phyloP scores from a whole-genome alignment of 805 yeast genomes.

The Candida maltosa region DNA sequence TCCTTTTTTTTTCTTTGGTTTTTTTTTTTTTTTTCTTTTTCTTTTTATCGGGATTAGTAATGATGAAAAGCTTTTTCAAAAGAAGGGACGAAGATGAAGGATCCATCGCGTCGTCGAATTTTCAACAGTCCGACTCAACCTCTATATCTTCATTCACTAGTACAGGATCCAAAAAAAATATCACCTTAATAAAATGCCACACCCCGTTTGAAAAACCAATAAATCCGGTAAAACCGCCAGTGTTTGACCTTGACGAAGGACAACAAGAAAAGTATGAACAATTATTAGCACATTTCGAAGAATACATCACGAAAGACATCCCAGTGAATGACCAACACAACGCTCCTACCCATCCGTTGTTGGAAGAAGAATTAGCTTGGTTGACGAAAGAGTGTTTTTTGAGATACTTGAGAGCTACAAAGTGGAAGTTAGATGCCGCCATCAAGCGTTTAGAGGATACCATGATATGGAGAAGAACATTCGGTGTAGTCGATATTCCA shows the following conservation, averaged over 20 bases:
- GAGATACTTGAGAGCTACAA: conserved; percentile 49
- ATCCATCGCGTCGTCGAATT: conserved; percentile 14
- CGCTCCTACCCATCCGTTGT: conserved; percentile 23
- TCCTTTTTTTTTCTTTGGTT: not conserved
- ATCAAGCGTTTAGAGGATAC: conserved; percentile 45
- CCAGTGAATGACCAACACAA: conserved; percentile 25
- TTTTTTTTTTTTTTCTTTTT: conserved; percentile 1
- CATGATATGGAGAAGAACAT: conserved; percentile 53
- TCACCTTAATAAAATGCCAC: conserved; percentile 32
- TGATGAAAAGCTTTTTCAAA: conserved; percentile 16
- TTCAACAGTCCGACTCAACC: too few relatives aligned
- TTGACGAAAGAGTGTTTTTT: conserved; percentile 51
- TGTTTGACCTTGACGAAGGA: conserved; percentile 23
- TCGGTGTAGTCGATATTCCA: conserved; percentile 39
- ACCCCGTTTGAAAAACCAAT: conserved; percentile 39
- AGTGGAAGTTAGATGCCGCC: conserved; percentile 45
- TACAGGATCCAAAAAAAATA: conserved; percentile 12
- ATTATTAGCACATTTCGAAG: conserved; percentile 27
- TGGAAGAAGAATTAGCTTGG: conserved; percentile 38
- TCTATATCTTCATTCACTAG: conserved; percentile 6
- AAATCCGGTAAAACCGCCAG: conserved; percentile 29
- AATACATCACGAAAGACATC: conserved; percentile 20
- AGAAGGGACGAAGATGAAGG: conserved; percentile 9
- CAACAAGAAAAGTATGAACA: conserved; percentile 29
- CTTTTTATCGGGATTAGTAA: too few relatives aligned